phyloP scores from a whole-genome alignment of 2,329 filamentous ascomycete species.

The Colletotrichum musae region DNA sequence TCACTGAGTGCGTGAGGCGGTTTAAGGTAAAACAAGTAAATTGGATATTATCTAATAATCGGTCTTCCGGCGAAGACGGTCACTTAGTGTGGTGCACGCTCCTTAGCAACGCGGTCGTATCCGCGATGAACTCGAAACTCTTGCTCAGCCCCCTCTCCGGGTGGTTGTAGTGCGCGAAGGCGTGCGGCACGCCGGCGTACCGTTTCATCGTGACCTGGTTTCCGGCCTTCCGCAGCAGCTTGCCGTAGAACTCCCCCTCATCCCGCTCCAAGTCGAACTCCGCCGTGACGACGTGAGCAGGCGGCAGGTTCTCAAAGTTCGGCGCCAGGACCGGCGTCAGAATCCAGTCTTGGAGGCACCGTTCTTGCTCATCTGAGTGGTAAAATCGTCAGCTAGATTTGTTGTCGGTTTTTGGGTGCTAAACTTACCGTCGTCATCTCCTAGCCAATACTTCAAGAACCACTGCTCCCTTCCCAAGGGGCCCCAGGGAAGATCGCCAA shows the following conservation, averaged over 20 bases:
- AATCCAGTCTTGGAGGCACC: conserved; percentile 13
- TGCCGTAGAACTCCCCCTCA: conserved; percentile 49
- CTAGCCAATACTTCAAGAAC: conserved; percentile 50
- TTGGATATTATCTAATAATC: background rate
- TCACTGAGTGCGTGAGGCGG: no score
- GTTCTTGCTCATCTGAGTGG: conserved; percentile 18
- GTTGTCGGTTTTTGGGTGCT: background rate
- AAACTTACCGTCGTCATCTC: conserved; percentile 45
- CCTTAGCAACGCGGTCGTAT: conserved; percentile 39
- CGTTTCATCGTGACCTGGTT: conserved; percentile 47
- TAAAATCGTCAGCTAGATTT: background rate
- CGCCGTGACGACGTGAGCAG: conserved; percentile 51
- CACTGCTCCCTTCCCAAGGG: conserved; percentile 49
- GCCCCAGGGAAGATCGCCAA: conserved; percentile 47
- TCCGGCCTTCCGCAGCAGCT: conserved; percentile 44
- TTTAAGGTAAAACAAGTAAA: no score
- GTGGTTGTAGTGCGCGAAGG: conserved; percentile 50
- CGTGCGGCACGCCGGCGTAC: conserved; percentile 48
- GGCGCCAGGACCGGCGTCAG: conserved; percentile 45
- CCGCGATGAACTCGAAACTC: conserved; percentile 48
- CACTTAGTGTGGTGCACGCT: background rate
- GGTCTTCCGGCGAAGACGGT: background rate
- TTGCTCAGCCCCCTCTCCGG: conserved; percentile 45
- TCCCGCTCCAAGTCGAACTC: conserved; percentile 54
- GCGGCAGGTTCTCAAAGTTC: conserved; percentile 46